Base-by-base conservation (phyloP, 495 filamentous ascomycete species). In the Letharia lupina region DNA sequence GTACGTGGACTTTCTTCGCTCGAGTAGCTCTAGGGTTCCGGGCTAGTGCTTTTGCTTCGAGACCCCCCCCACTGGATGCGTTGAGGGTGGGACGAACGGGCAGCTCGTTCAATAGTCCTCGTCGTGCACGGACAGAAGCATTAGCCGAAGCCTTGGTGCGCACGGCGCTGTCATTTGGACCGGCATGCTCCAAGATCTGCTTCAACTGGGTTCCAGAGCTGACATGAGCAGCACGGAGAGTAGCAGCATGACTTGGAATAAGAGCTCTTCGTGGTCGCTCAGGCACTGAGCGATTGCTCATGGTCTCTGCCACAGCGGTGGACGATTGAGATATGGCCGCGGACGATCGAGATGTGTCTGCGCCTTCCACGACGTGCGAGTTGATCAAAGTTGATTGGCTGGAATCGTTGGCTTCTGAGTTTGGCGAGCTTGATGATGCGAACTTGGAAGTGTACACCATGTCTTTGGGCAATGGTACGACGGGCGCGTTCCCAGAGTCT, bases 381-480 rank as follows among this genome's bases (percentile, higher is more conserved):
- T 56, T 48, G 23, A 47, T 12, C 13, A 58, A 54, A 37, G 18
- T 18, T 5, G 54, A 65, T 5, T 18, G n/a, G 42, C 44, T 48
- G 2, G 42, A 33, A 9, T 60, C 18, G 3, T 48, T 35, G 28
- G 28, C 9, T 44, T 44, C 41, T 39, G 40, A 5, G 16, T 12
- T 63, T n/a, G 44, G 31, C 31, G 42, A 62, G 37, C 47, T 31
- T 28, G 31, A 28, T 18, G 31, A 16, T 35, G 31, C n/a, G n/a
- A 65, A 61, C 16, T 67, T 65, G 35, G 70, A 82, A 67, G 70
- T 74, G 72, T 93, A 93, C 15, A 93, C 86, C 63, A 86, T 81
- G 47, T 86, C 85, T 56, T 83, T 80, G 0, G 85, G 82, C 39
- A 93, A 75, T 6, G 89, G 89, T 56, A 93, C 85, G 6, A 83